These are phyloP conservation scores for Linnemannia hyalina DNA, from an alignment of 192 early-diverging fungal genomes.

Conservation along the genomic window DNA sequence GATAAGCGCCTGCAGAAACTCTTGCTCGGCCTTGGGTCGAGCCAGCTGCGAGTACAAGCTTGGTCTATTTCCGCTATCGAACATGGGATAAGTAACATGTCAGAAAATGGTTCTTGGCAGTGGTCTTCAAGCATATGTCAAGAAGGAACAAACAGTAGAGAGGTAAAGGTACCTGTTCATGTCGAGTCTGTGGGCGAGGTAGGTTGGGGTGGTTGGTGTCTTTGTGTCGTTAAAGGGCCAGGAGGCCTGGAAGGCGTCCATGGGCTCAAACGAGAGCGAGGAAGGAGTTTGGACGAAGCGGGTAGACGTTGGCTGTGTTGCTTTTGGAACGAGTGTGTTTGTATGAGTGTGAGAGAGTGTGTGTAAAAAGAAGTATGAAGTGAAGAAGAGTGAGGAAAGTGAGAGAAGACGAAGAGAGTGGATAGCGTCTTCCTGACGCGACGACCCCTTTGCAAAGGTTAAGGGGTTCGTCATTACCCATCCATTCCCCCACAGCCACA, in stretches of 20 bases:
- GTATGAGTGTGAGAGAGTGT: neutral
- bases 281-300: no score
- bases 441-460: neutral
- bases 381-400: neutral
- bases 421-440: neutral
- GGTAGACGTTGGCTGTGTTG: no score
- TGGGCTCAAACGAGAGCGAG: neutral
- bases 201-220: neutral
- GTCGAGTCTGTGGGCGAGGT: neutral
- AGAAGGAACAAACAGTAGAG: neutral
- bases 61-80: neutral
- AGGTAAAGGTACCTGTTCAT: neutral
- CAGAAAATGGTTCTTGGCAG: neutral
- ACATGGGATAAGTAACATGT: neutral
- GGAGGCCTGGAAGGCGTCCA: neutral
- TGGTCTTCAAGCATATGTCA: neutral
- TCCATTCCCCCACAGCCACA: neutral
- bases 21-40: neutral
- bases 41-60: neutral
- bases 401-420: neutral
- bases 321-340: no score
- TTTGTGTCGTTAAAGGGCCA: neutral
- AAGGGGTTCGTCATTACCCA: neutral
- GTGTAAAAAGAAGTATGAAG: neutral
- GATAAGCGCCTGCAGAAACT: slow-evolving; percentile 1